These are phyloP conservation scores for Pterula multifida DNA, from an alignment of 1,284 basidiomycete genomes.

Conservation along the genomic window DNA sequence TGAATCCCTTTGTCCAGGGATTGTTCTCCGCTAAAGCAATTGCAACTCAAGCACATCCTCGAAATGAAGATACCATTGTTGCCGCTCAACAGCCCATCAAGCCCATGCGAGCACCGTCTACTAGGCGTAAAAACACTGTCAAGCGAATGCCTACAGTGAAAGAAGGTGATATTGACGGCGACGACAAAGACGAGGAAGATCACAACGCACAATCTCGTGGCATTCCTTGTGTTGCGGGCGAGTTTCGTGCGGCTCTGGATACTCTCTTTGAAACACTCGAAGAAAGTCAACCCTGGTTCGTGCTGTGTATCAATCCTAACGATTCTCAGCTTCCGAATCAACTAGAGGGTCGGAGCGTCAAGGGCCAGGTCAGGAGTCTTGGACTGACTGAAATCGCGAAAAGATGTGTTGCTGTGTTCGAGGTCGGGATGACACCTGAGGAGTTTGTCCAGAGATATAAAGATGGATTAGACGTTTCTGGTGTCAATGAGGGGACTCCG, in stretches of 20 bases:
- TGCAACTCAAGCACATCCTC: slow-evolving; percentile 81
- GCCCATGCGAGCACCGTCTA: slow-evolving; percentile 88
- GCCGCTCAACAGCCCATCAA: slow-evolving; percentile 87
- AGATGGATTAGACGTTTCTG: slow-evolving; percentile 38
- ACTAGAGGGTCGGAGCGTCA: slow-evolving; percentile 83
- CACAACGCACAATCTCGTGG: slow-evolving; percentile 19
- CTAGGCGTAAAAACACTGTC: slow-evolving; percentile 63
- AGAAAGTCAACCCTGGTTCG: slow-evolving; percentile 86
- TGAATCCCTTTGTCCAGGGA: slow-evolving; percentile 85
- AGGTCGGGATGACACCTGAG: slow-evolving; percentile 77
- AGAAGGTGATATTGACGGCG: slow-evolving; percentile 29
- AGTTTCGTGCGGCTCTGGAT: slow-evolving; percentile 76
- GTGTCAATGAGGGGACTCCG: slow-evolving; percentile 38
- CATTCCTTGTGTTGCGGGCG: slow-evolving; percentile 73
- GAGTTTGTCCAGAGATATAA: slow-evolving; percentile 85
- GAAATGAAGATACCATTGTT: slow-evolving; percentile 90
- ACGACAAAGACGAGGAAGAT: slow-evolving; percentile 12
- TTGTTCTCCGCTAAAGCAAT: slow-evolving; percentile 85
- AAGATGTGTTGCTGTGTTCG: slow-evolving; percentile 56
- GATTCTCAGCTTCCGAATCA: slow-evolving; percentile 92
- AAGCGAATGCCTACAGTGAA: slow-evolving; percentile 49
- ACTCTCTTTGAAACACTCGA: slow-evolving; percentile 82
- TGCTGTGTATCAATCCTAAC: slow-evolving; percentile 91
- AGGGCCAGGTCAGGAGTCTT: slow-evolving; percentile 80
- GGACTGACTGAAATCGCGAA: slow-evolving; percentile 75